Evolutionary conservation across 164 flowering plant genomes (phyloP), one percentile per base, ranked within the genome.

Genomic region (Buxus sempervirens): DNA sequence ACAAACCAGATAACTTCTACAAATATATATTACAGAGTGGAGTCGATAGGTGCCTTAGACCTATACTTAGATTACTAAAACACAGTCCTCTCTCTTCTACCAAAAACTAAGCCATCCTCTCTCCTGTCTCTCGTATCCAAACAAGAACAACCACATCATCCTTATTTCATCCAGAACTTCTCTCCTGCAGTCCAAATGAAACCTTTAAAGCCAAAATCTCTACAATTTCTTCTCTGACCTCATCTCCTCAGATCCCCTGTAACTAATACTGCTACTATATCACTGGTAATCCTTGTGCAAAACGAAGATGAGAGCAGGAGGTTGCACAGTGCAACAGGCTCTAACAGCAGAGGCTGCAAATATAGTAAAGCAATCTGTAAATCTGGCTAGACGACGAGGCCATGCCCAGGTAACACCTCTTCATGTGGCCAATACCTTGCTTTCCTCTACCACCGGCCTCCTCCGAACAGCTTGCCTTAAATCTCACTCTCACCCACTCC

Each of bases 391-490:
- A 58, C 80, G 95, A 24, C 76, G 99, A 10, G 98, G 98, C 58
- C 97, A 96, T 74, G 90, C 96, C 5, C 99, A 96, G 63, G 97
- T 93, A 10, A 93, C 98, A 7, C 99, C 99, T 5, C 93, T 96
- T 53, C 99, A 96, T 75, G 98, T 96, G 1, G 99, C 99, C 19
- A 85, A 76, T 80, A 84, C 96, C 76, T 90, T 96, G 97, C 90
- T 96, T n/a, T 58, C 90, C 0, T 74, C 93, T 23, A 65, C 95
- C 18, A 72, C 85, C 0, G 92, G 93, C 49, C 82, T 88, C 7
- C 84, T 96, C 22, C 78, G 91, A 54, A 80, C 87, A 0, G 99
- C 99, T 54, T 96, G 99, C 62, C 86, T 88, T 45, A 90, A 87
- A 57, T 85, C 99, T 51, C 85, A 93, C 73, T 88, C 97, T 48